Conservation (phyloP, 352 stramenopile genomes). For the Globisporangium splendens region DNA sequence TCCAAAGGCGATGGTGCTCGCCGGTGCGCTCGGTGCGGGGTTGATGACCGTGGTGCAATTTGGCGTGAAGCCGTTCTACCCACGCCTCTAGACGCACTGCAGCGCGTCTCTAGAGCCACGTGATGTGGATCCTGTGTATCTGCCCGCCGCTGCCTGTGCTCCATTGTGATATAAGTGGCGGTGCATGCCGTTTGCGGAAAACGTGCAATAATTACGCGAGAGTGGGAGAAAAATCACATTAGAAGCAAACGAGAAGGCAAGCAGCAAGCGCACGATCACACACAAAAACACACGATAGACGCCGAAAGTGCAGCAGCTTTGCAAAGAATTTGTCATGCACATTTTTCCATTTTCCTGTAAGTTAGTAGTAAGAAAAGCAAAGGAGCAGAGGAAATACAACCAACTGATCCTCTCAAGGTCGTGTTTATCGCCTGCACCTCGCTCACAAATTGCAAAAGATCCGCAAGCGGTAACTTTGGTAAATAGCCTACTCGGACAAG, state of each 20-base stretch:
- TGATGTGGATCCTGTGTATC: too few relatives aligned
- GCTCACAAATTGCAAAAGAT: too few relatives aligned
- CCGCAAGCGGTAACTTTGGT: too few relatives aligned
- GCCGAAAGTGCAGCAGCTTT: conserved; percentile 9
- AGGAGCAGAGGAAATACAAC: too few relatives aligned
- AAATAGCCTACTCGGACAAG: too few relatives aligned
- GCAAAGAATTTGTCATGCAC: background rate
- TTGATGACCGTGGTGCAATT: conserved; percentile 86
- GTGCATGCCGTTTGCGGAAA: too few relatives aligned
- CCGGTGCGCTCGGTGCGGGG: conserved; percentile 69
- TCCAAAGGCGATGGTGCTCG: conserved; percentile 80
- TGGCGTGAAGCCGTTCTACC: conserved; percentile 82
- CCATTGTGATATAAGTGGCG: too few relatives aligned
- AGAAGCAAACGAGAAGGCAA: conserved; percentile 2
- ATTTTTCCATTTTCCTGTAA: conserved; percentile 3
- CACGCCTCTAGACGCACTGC: conserved; percentile 50
- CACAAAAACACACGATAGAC: conserved; percentile 11
- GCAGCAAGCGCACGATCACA: background rate
- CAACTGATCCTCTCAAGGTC: too few relatives aligned
- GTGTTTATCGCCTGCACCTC: too few relatives aligned
- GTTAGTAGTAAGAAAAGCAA: conserved; percentile 7
- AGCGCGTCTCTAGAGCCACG: background rate
- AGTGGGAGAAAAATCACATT: background rate
- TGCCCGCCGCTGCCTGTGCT: too few relatives aligned
- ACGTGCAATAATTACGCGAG: background rate